phyloP scores from a whole-genome alignment of 257 asterid genomes.

The Linaria vulgaris region DNA sequence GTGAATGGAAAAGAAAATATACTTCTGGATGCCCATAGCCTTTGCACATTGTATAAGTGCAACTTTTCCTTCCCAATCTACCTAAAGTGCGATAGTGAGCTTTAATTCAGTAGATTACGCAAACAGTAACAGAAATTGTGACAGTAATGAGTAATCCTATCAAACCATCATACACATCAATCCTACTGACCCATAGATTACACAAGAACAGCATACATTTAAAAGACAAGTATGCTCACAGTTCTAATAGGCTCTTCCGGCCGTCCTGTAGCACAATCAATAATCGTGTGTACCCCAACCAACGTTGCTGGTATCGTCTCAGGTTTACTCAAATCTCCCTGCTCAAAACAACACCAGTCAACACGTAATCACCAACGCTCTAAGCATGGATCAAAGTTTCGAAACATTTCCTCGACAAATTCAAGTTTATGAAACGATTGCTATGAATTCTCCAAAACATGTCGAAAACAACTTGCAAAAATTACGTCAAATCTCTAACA shows the following conservation, averaged over 20 bases:
- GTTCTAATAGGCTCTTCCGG: constrained; percentile 96
- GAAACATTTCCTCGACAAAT: no score
- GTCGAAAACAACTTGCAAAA: no score
- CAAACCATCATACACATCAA: background rate
- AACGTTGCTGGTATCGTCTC: constrained; percentile 95
- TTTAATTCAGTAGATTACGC: constrained; percentile 27
- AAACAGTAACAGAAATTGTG: background rate
- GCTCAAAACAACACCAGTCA: constrained; percentile 36
- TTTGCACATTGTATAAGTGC: constrained; percentile 98
- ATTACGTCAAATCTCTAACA: no score
- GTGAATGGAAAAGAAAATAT: constrained; percentile 88
- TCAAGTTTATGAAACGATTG: no score
- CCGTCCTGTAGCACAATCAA: constrained; percentile 99
- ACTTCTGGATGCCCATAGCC: constrained; percentile 94
- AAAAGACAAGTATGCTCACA: constrained; percentile 46
- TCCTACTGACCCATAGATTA: constrained; percentile 6
- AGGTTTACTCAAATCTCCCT: constrained; percentile 97
- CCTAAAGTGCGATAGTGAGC: constrained; percentile 56
- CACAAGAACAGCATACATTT: constrained; percentile 7
- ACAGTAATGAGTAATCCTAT: background rate
- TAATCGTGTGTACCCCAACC: constrained; percentile 89
- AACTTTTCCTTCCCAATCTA: constrained; percentile 99
- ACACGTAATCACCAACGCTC: background rate
- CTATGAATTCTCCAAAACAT: no score
- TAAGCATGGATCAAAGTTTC: no score